These are phyloP conservation scores for Geotrichum bryndzae DNA, from an alignment of 1,139 yeast species.

Conservation along the genomic window DNA sequence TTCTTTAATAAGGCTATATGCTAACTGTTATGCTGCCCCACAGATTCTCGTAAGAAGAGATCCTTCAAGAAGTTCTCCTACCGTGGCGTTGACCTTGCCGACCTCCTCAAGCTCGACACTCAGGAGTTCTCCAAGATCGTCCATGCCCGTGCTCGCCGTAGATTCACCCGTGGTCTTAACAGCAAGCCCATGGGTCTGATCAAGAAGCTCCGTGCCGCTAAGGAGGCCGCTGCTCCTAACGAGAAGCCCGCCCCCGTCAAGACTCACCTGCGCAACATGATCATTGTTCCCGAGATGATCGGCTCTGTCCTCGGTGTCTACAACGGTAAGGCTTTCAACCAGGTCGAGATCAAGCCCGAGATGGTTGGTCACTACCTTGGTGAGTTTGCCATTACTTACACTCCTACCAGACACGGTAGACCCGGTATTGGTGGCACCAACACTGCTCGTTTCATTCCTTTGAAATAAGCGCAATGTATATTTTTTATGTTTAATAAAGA, in stretches of 20 bases:
- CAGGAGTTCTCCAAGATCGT: constrained; percentile 97
- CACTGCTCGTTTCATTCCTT: constrained; percentile 51
- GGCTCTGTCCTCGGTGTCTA: constrained; percentile 98
- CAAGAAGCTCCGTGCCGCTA: constrained; percentile 97
- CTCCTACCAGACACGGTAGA: constrained; percentile 99
- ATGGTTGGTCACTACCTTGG: constrained; percentile 99
- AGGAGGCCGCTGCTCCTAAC: constrained; percentile 83
- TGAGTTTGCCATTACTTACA: constrained; percentile 99
- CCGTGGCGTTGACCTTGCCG: constrained; percentile 98
- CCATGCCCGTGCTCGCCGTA: constrained; percentile 99
- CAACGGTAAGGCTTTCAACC: constrained; percentile 99
- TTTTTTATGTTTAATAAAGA: constrained; percentile 2
- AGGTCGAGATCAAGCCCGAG: constrained; percentile 98
- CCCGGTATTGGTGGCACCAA: constrained; percentile 81
- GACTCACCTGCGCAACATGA: constrained; percentile 99
- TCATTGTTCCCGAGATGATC: constrained; percentile 99
- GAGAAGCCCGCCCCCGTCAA: constrained; percentile 98
- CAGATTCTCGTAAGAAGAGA: constrained; percentile 52
- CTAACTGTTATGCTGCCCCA: neutral
- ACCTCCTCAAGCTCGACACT: constrained; percentile 88
- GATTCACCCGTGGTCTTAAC: constrained; percentile 97
- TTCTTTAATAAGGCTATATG: neutral
- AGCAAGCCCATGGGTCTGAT: constrained; percentile 94
- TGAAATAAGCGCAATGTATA: constrained; percentile 28
- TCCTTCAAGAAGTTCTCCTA: constrained; percentile 95